A percentile compares a stretch with the other conserved stretches of the same genome.
Conservation (phyloP, 768 basidiomycete genomes). For the Rhodotorula diobovata region DNA sequence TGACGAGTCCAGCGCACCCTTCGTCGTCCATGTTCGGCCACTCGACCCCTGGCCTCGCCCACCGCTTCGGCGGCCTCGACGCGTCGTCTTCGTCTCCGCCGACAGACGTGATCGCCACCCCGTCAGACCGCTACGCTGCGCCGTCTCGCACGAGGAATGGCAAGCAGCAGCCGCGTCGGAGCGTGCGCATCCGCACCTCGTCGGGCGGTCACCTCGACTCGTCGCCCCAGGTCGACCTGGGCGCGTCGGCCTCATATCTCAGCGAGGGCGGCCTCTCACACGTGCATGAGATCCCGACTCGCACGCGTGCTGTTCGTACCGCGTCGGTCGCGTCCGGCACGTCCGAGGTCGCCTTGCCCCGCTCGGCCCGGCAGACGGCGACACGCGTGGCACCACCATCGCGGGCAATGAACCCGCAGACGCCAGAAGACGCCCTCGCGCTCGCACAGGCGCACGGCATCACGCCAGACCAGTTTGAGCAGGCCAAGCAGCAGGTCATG, state of each 20-base stretch:
- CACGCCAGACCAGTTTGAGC: slow-evolving; percentile 29
- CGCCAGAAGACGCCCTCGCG: neutral
- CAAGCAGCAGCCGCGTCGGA: slow-evolving; percentile 13
- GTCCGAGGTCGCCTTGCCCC: neutral
- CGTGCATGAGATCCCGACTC: neutral
- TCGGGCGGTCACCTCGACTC: slow-evolving; percentile 15
- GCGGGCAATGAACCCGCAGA: neutral
- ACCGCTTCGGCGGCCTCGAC: slow-evolving; percentile 7
- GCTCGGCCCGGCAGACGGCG: neutral
- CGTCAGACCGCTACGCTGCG: slow-evolving; percentile 23
- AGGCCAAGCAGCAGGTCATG: slow-evolving; percentile 22
- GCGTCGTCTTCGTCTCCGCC: slow-evolving; percentile 34
- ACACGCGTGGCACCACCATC: neutral
- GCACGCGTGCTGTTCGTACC: too few species aligned
- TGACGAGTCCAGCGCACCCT: neutral
- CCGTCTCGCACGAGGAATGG: neutral
- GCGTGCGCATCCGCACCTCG: slow-evolving; percentile 24
- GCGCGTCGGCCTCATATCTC: neutral
- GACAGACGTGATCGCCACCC: slow-evolving; percentile 29
- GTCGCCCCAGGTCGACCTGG: slow-evolving; percentile 4
- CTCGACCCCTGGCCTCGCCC: slow-evolving; percentile 25
- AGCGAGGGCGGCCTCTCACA: neutral
- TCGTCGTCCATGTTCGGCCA: slow-evolving; percentile 20
- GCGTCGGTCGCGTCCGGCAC: neutral
- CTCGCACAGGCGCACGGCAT: slow-evolving; percentile 22